phyloP scores from a whole-genome alignment of 2,329 filamentous ascomycete genomes.

The Pezicula neosporulosa region DNA sequence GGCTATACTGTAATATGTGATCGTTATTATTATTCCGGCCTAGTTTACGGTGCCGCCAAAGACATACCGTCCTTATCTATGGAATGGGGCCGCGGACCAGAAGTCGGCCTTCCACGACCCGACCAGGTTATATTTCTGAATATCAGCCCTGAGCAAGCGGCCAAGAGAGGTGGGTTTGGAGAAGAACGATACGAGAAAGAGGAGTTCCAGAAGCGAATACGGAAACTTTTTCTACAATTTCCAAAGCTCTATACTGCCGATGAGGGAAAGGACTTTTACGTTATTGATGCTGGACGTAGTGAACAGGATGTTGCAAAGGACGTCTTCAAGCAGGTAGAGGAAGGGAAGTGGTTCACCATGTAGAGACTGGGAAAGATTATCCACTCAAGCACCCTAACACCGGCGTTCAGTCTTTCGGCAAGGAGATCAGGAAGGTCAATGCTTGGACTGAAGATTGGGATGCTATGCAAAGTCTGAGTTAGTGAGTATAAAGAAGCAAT shows the following conservation, averaged over 20 bases:
- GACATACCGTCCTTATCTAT: slow-evolving; percentile 66
- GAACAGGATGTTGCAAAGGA: slow-evolving; percentile 53
- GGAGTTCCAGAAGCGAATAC: slow-evolving; percentile 77
- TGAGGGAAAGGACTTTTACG: slow-evolving; percentile 48
- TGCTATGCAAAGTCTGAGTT: no score
- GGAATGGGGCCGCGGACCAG: slow-evolving; percentile 79
- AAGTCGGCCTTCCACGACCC: slow-evolving; percentile 81
- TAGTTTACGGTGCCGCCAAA: slow-evolving; percentile 91
- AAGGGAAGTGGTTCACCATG: slow-evolving; percentile 35
- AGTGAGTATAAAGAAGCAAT: no score
- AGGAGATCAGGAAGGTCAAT: background rate
- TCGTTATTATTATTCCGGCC: slow-evolving; percentile 92
- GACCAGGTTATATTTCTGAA: slow-evolving; percentile 88
- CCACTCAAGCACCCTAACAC: no score
- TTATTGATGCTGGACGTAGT: slow-evolving; percentile 50
- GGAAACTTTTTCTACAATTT: slow-evolving; percentile 66
- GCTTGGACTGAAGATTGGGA: slow-evolving; percentile 6
- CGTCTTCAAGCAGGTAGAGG: slow-evolving; percentile 35
- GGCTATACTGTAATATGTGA: slow-evolving; percentile 82
- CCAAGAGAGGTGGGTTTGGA: slow-evolving; percentile 80
- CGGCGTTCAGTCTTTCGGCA: slow-evolving; percentile 15
- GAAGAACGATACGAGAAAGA: slow-evolving; percentile 84
- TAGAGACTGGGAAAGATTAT: no score
- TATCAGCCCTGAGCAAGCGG: slow-evolving; percentile 69
- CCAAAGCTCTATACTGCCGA: slow-evolving; percentile 36